Evolutionary conservation across 805 yeast genomes (phyloP).

Genomic region (Grigorovia humatica): DNA sequence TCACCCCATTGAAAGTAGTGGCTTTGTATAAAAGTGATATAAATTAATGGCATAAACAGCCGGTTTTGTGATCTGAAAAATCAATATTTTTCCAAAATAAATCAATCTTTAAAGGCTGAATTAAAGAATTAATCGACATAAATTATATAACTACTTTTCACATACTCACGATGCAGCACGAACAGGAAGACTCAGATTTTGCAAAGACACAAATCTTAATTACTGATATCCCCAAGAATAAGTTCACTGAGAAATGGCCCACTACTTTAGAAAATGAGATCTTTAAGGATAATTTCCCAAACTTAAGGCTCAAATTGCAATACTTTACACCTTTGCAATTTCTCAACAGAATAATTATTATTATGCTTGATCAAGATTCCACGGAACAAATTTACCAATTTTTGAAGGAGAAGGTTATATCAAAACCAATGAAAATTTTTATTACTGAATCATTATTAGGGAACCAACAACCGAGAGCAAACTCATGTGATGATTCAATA

Average conservation of each 20-base stretch:
- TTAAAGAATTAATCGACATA: no score
- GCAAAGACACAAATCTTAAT: constrained; percentile 24
- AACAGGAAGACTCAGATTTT: neutral
- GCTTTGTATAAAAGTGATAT: no score
- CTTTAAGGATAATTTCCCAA: constrained; percentile 18
- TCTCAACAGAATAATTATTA: constrained; percentile 35
- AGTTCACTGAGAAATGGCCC: constrained; percentile 22
- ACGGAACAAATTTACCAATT: constrained; percentile 17
- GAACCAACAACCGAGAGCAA: neutral
- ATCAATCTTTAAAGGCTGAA: no score
- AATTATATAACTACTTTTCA: neutral
- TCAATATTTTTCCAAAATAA: no score
- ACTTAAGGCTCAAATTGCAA: constrained; percentile 12
- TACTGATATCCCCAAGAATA: constrained; percentile 22
- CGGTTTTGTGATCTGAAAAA: no score
- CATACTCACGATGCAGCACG: neutral
- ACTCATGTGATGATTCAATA: constrained; percentile 1
- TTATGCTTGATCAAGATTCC: constrained; percentile 21
- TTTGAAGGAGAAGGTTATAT: constrained; percentile 8
- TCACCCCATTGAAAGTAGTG: no score
- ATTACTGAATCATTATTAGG: constrained; percentile 24
- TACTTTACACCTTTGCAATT: constrained; percentile 34
- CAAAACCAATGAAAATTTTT: constrained; percentile 21
- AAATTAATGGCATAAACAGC: no score
- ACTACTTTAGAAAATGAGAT: constrained; percentile 13